Percentiles rank a stretch among this genome's conserved stretches.
These are phyloP conservation scores for Toxoplasma gondii DNA, from an alignment of 169 alveolate genomes.

Conservation along the genomic window DNA sequence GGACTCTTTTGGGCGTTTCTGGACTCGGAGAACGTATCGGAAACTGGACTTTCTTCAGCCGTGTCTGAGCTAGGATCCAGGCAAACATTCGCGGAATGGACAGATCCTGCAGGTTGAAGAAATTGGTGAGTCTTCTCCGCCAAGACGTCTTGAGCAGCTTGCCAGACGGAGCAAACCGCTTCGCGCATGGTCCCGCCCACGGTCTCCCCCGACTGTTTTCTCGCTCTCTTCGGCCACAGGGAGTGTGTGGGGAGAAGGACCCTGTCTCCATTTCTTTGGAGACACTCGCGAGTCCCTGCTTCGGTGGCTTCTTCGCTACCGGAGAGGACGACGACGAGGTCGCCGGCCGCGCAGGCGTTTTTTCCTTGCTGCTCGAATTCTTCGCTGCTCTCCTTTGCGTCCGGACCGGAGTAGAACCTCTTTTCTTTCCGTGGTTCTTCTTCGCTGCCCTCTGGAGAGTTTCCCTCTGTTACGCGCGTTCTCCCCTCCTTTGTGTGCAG, in stretches of 20 bases:
- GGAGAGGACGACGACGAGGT: conserved; percentile 16
- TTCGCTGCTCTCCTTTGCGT: too few species aligned
- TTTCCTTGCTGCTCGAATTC: background rate
- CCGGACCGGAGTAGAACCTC: too few species aligned
- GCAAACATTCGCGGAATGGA: background rate
- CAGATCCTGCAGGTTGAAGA: background rate
- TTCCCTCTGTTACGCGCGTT: too few species aligned
- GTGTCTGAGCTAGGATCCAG: too few species aligned
- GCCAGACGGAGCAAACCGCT: conserved; percentile 52
- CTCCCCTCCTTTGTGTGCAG: too few species aligned
- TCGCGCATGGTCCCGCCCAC: conserved; percentile 13
- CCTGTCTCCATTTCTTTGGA: background rate
- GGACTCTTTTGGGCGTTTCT: too few species aligned
- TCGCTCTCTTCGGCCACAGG: background rate
- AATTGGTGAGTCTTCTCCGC: conserved; percentile 28
- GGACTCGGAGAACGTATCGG: too few species aligned
- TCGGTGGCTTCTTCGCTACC: conserved; percentile 4
- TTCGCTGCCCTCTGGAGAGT: too few species aligned
- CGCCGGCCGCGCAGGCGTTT: background rate
- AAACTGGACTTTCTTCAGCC: too few species aligned
- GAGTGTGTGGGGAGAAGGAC: background rate
- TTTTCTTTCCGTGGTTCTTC: too few species aligned
- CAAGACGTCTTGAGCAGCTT: conserved; percentile 56
- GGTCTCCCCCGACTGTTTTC: background rate
- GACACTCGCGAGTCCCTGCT: background rate